Conservation (phyloP, 768 basidiomycete genomes). For the Kwoniella heveanensis region DNA sequence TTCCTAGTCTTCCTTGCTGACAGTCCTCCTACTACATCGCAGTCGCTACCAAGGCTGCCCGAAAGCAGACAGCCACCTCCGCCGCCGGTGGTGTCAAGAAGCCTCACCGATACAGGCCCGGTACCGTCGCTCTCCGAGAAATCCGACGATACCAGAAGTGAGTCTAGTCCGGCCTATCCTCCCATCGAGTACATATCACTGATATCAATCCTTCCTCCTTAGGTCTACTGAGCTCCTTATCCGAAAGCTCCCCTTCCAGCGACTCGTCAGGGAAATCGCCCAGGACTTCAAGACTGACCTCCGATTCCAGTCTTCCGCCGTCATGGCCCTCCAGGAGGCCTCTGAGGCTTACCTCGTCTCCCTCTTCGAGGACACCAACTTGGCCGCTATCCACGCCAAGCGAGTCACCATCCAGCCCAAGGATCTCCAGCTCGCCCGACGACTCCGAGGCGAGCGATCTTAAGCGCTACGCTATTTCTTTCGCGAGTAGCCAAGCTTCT, state of each 20-base stretch:
- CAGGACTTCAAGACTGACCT: slow-evolving; percentile 84
- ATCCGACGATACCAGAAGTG: slow-evolving; percentile 61
- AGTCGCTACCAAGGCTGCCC: slow-evolving; percentile 57
- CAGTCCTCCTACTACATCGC: slow-evolving; percentile 2
- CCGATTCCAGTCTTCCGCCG: slow-evolving; percentile 65
- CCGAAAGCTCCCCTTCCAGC: slow-evolving; percentile 66
- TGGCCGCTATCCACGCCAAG: slow-evolving; percentile 61
- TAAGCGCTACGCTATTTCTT: slow-evolving; percentile 28
- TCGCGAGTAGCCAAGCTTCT: background rate
- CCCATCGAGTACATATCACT: background rate
- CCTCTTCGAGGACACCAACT: slow-evolving; percentile 58
- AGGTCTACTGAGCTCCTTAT: slow-evolving; percentile 63
- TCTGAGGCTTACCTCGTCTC: slow-evolving; percentile 72
- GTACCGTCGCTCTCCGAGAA: slow-evolving; percentile 76
- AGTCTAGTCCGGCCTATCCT: slow-evolving; percentile 12
- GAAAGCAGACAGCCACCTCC: slow-evolving; percentile 55
- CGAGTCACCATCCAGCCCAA: slow-evolving; percentile 72
- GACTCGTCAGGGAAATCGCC: slow-evolving; percentile 76
- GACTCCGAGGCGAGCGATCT: slow-evolving; percentile 54
- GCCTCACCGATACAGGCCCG: slow-evolving; percentile 78
- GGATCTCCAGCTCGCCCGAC: slow-evolving; percentile 58
- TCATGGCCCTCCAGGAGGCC: slow-evolving; percentile 63
- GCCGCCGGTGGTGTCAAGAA: slow-evolving; percentile 74
- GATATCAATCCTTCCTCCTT: slow-evolving; percentile 3
- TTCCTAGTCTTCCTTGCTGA: slow-evolving; percentile 2